phyloP scores from a whole-genome alignment of 371 early-diverging fungal species.

The Blyttiomyces sp. region DNA sequence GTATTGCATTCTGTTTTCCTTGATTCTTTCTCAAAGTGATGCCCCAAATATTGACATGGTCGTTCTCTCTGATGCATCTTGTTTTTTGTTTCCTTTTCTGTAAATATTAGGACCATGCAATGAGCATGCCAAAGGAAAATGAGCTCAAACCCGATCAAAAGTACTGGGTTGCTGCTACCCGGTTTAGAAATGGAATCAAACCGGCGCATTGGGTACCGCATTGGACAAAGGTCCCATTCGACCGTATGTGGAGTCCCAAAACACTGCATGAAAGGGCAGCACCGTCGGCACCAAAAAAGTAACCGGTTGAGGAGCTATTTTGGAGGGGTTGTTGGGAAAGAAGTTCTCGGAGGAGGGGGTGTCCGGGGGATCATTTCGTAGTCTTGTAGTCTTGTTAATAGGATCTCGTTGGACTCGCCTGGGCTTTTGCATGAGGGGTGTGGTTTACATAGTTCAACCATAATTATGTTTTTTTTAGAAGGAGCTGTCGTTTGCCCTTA shows the following conservation, averaged over 20 bases:
- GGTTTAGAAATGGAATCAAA: conserved; percentile 79
- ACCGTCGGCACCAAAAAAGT: too few species aligned
- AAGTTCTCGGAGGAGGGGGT: too few species aligned
- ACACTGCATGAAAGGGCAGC: conserved; percentile 13
- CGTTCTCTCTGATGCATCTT: background rate
- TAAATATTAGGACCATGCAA: conserved; percentile 55
- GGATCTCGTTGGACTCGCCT: too few species aligned
- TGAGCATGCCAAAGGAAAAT: conserved; percentile 72
- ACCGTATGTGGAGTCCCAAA: conserved; percentile 52
- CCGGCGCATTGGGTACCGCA: conserved; percentile 94
- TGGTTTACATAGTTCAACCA: too few species aligned
- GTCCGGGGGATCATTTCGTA: too few species aligned
- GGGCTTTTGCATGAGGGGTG: too few species aligned
- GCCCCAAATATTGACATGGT: background rate
- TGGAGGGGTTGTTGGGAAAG: too few species aligned
- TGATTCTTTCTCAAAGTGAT: background rate
- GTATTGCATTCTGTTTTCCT: background rate
- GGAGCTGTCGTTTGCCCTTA: too few species aligned
- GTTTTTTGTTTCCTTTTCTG: background rate
- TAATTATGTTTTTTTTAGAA: too few species aligned
- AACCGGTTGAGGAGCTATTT: too few species aligned
- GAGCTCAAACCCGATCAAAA: conserved; percentile 89
- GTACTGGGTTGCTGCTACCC: conserved; percentile 88
- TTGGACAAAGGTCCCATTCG: conserved; percentile 85
- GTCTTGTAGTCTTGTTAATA: too few species aligned